These are phyloP conservation scores for Cladobotryum protrusum DNA, from an alignment of 2,329 filamentous ascomycete species.

Conservation along the genomic window DNA sequence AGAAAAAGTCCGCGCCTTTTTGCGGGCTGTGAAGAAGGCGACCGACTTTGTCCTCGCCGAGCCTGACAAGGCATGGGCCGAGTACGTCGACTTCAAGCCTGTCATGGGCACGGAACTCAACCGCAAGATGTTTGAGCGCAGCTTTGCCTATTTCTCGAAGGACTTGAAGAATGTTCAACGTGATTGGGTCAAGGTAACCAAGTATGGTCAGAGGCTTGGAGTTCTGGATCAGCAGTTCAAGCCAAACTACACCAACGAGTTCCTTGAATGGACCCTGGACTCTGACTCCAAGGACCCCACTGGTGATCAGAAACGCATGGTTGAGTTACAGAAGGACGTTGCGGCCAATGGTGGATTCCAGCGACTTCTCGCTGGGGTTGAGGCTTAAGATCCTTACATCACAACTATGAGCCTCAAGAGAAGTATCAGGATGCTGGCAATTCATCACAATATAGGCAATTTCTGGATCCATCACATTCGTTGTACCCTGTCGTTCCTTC, in stretches of 20 bases:
- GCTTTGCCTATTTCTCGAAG: conserved; percentile 68
- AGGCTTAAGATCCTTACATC: background rate
- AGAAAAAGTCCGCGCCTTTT: conserved; percentile 59
- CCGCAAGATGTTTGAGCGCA: conserved; percentile 74
- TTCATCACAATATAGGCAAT: background rate
- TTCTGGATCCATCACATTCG: conserved; percentile 9
- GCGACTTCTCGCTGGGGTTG: conserved; percentile 29
- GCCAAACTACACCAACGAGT: conserved; percentile 71
- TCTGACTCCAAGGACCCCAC: conserved; percentile 59
- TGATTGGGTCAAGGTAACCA: conserved; percentile 73
- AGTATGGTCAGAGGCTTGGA: conserved; percentile 66
- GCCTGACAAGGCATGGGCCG: conserved; percentile 57
- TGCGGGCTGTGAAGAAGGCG: conserved; percentile 66
- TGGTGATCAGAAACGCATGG: conserved; percentile 72
- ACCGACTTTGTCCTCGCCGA: conserved; percentile 64
- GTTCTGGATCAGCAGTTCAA: conserved; percentile 57
- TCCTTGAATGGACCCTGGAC: conserved; percentile 59
- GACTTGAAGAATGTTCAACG: conserved; percentile 69
- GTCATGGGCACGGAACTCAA: conserved; percentile 62
- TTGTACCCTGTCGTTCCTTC: conserved; percentile 7
- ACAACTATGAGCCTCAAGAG: too few relatives aligned
- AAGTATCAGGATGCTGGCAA: too few relatives aligned
- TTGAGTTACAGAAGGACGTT: conserved; percentile 59
- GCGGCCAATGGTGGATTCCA: conserved; percentile 60
- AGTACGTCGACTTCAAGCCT: conserved; percentile 68